Base-by-base conservation (phyloP, 2,329 filamentous ascomycete species). In the Tolypocladium endophyticum region DNA sequence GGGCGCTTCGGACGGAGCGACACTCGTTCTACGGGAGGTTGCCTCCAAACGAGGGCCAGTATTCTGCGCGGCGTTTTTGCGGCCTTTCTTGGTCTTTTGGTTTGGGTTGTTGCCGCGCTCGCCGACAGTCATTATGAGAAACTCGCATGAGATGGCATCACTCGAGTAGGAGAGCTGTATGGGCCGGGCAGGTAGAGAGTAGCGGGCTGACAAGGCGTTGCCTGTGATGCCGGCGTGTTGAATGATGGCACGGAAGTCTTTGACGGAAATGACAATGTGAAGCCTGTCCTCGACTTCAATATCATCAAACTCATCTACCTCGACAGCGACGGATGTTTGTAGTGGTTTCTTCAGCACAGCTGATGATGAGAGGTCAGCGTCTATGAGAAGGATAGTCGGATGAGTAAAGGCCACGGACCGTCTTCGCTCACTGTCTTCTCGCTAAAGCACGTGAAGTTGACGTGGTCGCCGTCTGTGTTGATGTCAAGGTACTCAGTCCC, bases 401-500 rank as follows among this genome's bases (percentile, higher is more conserved):
- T n/a, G 3, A 3, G 8, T 20, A 3, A 47, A 0, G 53, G 30
- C 8, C 41, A 68, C 72, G 16, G 63, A 75, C 76, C 72, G 60
- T 78, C 76, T 56, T 87, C 85, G 65, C 86, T 87, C 59, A 86
- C 81, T 11, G 88, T 84, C 74, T 90, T 92, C 70, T 92, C 89
- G 0, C 88, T 92, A 67, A 89, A 92, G 69, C 88, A 92, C 33
- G 88, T 90, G 66, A 93, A 90, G 60, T 89, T 88, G 20, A 89
- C 86, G 55, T 88, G 83, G 58, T 89, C 85, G 16, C 86, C 85
- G 61, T 90, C 85, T 0, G 87, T 85, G 68, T 89, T 88, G 63
- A 93, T 87, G 65, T 92, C 89, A 2, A 93, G 80, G 64, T 92
- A 87, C 70, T 93, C 89, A 38, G 90, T 90, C 6, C 88, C 89